Evolutionary conservation across 352 stramenopile genomes (phyloP).

Genomic region (Phytophthora pisi): DNA sequence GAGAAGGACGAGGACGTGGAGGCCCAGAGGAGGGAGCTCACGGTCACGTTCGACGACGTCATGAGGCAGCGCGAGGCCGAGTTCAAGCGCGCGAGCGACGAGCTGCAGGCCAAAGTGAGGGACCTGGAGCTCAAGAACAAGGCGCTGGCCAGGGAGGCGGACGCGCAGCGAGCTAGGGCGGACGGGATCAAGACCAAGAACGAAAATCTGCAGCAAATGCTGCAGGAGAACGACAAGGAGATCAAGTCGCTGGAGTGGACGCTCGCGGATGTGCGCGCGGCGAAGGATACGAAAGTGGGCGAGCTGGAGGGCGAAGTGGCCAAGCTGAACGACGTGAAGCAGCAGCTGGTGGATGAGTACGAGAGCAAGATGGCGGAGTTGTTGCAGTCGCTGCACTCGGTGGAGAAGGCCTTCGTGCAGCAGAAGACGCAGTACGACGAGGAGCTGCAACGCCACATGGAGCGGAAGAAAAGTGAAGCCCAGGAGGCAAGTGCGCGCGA

Average conservation of each 20-base stretch:
- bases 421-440: conserved; percentile 84
- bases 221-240: conserved; percentile 71
- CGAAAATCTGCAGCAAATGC: conserved; percentile 65
- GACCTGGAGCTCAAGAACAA: conserved; percentile 77
- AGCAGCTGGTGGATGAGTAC: conserved; percentile 84
- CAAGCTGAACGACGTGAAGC: conserved; percentile 73
- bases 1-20: conserved; percentile 86
- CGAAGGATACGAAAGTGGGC: conserved; percentile 65
- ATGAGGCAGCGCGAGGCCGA: conserved; percentile 69
- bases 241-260: conserved; percentile 75
- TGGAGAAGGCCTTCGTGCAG: conserved; percentile 86
- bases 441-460: conserved; percentile 52
- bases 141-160: conserved; percentile 42
- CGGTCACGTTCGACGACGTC: conserved; percentile 78
- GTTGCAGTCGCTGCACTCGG: conserved; percentile 76
- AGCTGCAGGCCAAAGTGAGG: conserved; percentile 45
- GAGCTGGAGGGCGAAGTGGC: conserved; percentile 67
- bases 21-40: conserved; percentile 72
- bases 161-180: conserved; percentile 45
- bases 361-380: conserved; percentile 87
- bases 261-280: conserved; percentile 56
- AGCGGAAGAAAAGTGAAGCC: conserved; percentile 57
- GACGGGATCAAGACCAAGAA: conserved; percentile 71
- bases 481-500: conserved; percentile 27
- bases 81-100: conserved; percentile 55